Base-by-base conservation (phyloP, 306 rosid genomes). In the Phaseolus lunatus region DNA sequence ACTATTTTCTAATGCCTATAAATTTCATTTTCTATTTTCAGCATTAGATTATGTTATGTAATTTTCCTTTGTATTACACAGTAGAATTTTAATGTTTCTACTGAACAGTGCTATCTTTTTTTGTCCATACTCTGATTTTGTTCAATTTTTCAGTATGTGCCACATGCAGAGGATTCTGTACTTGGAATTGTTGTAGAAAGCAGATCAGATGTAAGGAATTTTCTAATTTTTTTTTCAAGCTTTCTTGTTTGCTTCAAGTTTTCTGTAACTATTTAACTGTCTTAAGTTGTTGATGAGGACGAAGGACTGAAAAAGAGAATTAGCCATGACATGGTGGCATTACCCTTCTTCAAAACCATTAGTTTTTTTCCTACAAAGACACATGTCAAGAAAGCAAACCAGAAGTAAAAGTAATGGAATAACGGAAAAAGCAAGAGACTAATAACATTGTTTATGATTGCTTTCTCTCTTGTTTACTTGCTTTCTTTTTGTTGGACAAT, bases 131-230 rank as follows among this genome's bases (percentile, higher is more conserved):
- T 64, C 57, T 41, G 76, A 67, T 72, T 59, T 11, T 67, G 37
- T 67, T 81, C 9, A 80, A 50, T 75, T 44, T 9, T 80, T 44
- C 90, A 92, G 99, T 95, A 95, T 83, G 97, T 90, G 74, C 96
- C 99, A 67, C 88, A 82, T 74, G 82, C 88, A 47, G 97, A 75
- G 85, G 99, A 95, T 87, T 88, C 93, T 37, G 86, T 95, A 26
- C 91, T 95, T 70, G 99, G 99, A 79, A 90, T 95, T 63, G 89
- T 95, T 76, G 89, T 87, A 33, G 97, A 95, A 88, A 77, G 89
- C 72, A 89, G 86, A 89, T 80, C 92, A 13, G 99, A 95, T 79
- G 99, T 95, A 92, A 90, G 97, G 39, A 67, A 12, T 67, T 49
- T 76, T 74, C 45, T 69, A 33, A 20, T 56, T 43, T 58, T 68